Conservation (phyloP, 73 alveolate species). For the Paramecium caudatum region DNA sequence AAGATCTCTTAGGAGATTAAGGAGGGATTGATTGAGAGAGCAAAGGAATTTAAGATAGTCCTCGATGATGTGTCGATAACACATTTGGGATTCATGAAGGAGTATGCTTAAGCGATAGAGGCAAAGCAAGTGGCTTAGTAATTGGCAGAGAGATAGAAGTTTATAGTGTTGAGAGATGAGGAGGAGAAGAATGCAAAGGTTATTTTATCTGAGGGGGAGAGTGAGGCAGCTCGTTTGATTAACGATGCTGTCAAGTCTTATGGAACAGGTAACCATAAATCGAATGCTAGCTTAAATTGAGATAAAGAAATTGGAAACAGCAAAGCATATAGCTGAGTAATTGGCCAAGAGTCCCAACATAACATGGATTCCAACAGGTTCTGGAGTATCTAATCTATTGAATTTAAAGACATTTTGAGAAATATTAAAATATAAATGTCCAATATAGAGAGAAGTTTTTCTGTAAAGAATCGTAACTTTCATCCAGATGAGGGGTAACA, state of each 20-base stretch:
- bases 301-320: conserved; percentile 80
- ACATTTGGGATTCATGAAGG: conserved; percentile 87
- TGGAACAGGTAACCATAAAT: conserved; percentile 68
- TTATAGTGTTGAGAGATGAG: conserved; percentile 86
- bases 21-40: conserved; percentile 84
- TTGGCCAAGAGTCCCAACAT: conserved; percentile 77
- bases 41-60: conserved; percentile 85
- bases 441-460: conserved; percentile 51
- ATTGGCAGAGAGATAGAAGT: conserved; percentile 89
- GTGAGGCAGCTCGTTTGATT: conserved; percentile 86
- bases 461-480: conserved; percentile 23
- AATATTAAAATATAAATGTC: too few species aligned
- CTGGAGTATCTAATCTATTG: conserved; percentile 60
- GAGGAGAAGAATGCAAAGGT: conserved; percentile 88
- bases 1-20: conserved; percentile 88
- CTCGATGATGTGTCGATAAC: conserved; percentile 92
- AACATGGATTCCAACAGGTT: conserved; percentile 77
- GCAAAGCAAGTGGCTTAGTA: conserved; percentile 91
- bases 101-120: conserved; percentile 91
- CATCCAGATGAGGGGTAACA: conserved; percentile 46
- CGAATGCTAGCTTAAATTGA: conserved; percentile 70
- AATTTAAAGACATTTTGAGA: conserved; percentile 64
- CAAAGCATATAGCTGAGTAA: conserved; percentile 78
- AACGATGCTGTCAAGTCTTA: conserved; percentile 71
- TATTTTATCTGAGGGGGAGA: conserved; percentile 91